Conservation (phyloP, 345 rosid genomes). For the Jatropha curcas region DNA sequence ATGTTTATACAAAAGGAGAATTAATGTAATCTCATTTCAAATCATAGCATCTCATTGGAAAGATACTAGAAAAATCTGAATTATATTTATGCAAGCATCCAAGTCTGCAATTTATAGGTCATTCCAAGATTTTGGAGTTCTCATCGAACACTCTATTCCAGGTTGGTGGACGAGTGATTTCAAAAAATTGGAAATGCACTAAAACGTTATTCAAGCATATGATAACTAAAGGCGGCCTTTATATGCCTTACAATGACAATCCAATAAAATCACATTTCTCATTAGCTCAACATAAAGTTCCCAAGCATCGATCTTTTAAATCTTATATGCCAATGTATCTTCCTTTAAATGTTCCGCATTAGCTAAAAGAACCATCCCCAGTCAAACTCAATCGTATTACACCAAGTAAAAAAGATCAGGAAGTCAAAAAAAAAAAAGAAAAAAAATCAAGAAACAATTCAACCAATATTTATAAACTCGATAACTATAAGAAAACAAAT, state of each 20-base stretch:
- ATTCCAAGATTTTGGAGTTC: not conserved
- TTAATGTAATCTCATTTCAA: not conserved
- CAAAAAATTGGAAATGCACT: not conserved
- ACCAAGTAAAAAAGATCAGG: not conserved
- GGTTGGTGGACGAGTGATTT: not conserved
- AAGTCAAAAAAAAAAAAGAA: not conserved
- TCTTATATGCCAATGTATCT: not conserved
- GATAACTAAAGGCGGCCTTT: not conserved
- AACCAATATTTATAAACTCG: too few relatives aligned
- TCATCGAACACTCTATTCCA: not conserved
- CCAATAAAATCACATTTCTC: not conserved
- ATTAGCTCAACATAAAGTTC: not conserved
- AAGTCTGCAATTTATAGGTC: not conserved
- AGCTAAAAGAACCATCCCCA: not conserved
- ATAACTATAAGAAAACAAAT: not conserved
- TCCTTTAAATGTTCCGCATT: not conserved
- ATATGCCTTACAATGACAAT: not conserved
- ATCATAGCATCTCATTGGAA: not conserved
- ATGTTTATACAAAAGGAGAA: not conserved
- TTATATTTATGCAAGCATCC: not conserved
- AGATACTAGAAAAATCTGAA: not conserved
- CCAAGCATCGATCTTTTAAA: not conserved
- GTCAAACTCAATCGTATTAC: not conserved
- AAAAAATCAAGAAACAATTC: not conserved
- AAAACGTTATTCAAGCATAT: not conserved